A percentile compares a stretch with the other conserved stretches of the same genome.
These are phyloP conservation scores for Mrakia blollopis DNA, from an alignment of 768 basidiomycete species.

Conservation along the genomic window DNA sequence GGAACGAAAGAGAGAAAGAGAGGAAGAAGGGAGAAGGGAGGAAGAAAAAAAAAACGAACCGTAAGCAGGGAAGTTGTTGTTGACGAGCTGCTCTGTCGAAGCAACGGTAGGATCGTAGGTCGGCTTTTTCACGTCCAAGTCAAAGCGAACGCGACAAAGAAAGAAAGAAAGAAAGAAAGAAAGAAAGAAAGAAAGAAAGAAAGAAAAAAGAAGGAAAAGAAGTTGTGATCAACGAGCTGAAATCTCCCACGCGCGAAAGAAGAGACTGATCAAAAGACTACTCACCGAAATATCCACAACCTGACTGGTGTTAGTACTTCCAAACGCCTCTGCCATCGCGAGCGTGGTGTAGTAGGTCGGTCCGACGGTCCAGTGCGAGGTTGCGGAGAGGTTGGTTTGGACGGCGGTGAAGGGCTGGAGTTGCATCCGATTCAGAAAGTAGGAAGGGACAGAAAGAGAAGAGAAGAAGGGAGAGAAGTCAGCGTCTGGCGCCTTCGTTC, in stretches of 20 bases:
- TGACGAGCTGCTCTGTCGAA: not conserved
- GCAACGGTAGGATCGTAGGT: not conserved
- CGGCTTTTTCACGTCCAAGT: too few species aligned
- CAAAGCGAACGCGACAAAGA: not conserved
- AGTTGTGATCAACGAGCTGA: not conserved
- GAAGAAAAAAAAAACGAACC: slow-evolving; percentile 38
- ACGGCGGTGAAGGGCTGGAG: slow-evolving; percentile 55
- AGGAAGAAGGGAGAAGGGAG: too few species aligned
- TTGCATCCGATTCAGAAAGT: not conserved
- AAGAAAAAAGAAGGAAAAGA: not conserved
- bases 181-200: slow-evolving; percentile 33
- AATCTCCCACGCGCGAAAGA: too few species aligned
- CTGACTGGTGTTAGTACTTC: slow-evolving; percentile 59
- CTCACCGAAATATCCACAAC: slow-evolving; percentile 61
- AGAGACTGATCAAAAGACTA: not conserved
- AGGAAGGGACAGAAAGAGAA: not conserved
- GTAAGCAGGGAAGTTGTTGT: slow-evolving; percentile 57
- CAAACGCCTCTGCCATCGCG: slow-evolving; percentile 64
- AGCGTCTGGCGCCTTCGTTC: not conserved
- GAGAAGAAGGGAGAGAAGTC: not conserved
- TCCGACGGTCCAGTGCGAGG: slow-evolving; percentile 67
- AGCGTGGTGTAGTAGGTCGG: slow-evolving; percentile 69
- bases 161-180: slow-evolving; percentile 33
- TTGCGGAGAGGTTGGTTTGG: slow-evolving; percentile 54
- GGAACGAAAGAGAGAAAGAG: too few species aligned